Conservation (phyloP, 345 rosid species). For the Syzygium jambos region DNA sequence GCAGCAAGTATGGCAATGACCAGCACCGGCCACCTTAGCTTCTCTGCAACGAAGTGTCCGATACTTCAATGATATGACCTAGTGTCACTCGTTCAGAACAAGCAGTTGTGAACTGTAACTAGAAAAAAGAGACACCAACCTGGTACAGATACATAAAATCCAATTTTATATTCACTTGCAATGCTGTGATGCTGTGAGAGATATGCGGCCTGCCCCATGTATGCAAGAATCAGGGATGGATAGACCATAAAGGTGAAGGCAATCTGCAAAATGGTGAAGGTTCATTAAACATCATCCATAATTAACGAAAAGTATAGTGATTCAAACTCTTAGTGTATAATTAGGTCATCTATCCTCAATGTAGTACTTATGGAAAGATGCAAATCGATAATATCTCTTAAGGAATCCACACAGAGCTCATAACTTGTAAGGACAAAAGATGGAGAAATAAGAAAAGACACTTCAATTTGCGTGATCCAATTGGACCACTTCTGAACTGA, state of each 20-base stretch:
- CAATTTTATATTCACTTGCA: constrained; percentile 34
- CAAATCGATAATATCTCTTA: neutral
- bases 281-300: neutral
- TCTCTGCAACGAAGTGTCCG: constrained; percentile 27
- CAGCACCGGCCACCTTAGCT: constrained; percentile 81
- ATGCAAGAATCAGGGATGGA: constrained; percentile 83
- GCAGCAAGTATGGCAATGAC: constrained; percentile 88
- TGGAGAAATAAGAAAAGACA: neutral
- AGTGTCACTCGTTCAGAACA: neutral
- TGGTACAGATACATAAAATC: constrained; percentile 89
- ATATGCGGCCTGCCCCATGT: constrained; percentile 97
- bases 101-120: neutral
- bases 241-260: constrained; percentile 88
- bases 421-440: neutral
- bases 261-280: constrained; percentile 41
- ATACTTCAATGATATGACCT: neutral
- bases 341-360: neutral
- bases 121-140: constrained; percentile 17
- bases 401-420: neutral
- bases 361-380: neutral
- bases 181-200: constrained; percentile 54
- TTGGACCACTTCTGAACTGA: neutral
- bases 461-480: neutral
- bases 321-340: neutral
- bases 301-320: neutral